phyloP scores from a whole-genome alignment of 495 filamentous ascomycete genomes.

The Sporormia fimetaria region DNA sequence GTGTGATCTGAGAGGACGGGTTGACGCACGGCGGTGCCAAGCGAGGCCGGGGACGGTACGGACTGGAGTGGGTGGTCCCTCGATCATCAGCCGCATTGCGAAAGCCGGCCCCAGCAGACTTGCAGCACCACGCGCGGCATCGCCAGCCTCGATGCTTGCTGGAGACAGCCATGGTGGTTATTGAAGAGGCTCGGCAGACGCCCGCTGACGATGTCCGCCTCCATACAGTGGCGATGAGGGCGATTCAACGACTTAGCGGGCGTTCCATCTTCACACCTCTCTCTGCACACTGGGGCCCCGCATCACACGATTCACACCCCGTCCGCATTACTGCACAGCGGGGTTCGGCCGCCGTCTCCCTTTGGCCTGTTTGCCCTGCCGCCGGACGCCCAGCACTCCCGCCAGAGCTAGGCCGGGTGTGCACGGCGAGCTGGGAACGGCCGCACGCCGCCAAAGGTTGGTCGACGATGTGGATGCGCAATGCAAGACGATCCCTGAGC shows the following conservation, averaged over 20 bases:
- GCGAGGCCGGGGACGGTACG: conserved; percentile 1
- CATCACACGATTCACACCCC: no score
- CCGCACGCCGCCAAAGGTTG: conserved; percentile 6
- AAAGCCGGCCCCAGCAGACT: not conserved
- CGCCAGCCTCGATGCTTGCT: no score
- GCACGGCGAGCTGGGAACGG: conserved; percentile 3
- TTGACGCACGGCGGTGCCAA: conserved; percentile 21
- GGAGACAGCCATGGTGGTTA: no score
- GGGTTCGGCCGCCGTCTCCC: no score
- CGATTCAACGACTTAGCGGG: not conserved
- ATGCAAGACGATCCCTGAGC: conserved; percentile 21
- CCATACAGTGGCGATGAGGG: not conserved
- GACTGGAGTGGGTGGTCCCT: conserved; percentile 21
- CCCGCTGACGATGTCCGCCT: no score
- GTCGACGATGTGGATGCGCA: conserved; percentile 3
- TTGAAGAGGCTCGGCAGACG: no score
- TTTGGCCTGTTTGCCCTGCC: no score
- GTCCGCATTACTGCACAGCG: no score
- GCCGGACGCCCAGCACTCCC: no score
- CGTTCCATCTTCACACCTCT: not conserved
- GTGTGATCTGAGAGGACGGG: conserved; percentile 25
- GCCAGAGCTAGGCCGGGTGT: no score
- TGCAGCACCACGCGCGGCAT: not conserved
- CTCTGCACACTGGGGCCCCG: no score
- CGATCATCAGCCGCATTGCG: conserved; percentile 24